A percentile compares a stretch with the other conserved stretches of the same genome.
phyloP scores from a whole-genome alignment of 192 early-diverging fungal species.

The Entrophospora sp. region DNA sequence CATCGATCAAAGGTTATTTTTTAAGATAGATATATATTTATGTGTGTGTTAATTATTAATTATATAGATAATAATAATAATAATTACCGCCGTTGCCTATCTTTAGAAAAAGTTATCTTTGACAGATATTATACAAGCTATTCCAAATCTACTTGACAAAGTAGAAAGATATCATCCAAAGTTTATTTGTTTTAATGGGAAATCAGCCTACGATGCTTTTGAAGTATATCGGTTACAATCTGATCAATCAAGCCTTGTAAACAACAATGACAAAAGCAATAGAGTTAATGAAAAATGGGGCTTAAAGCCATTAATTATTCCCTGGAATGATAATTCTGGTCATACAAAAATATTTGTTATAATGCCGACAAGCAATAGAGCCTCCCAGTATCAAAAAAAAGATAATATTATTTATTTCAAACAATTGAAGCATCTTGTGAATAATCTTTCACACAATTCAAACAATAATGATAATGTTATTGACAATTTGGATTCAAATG shows the following conservation, averaged over 20 bases:
- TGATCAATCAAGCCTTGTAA: neutral
- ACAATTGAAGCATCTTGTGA: no score
- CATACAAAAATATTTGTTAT: neutral
- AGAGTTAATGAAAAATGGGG: neutral
- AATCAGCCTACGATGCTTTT: constrained; percentile 62
- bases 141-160: constrained; percentile 54
- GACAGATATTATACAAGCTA: constrained; percentile 46
- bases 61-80: no score
- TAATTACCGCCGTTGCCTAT: no score
- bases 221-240: neutral
- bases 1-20: constrained; percentile 5
- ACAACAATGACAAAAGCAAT: neutral
- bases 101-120: constrained; percentile 39
- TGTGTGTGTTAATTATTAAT: no score
- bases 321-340: neutral
- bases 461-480: no score
- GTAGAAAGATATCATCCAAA: constrained; percentile 46
- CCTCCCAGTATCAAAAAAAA: no score
- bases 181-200: constrained; percentile 63
- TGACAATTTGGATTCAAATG: no score
- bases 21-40: no score
- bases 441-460: no score
- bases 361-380: neutral
- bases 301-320: neutral
- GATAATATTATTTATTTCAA: no score